Evolutionary conservation across 306 rosid species (phyloP), one percentile per base, ranked within the genome.

Genomic region (Inga oerstediana): DNA sequence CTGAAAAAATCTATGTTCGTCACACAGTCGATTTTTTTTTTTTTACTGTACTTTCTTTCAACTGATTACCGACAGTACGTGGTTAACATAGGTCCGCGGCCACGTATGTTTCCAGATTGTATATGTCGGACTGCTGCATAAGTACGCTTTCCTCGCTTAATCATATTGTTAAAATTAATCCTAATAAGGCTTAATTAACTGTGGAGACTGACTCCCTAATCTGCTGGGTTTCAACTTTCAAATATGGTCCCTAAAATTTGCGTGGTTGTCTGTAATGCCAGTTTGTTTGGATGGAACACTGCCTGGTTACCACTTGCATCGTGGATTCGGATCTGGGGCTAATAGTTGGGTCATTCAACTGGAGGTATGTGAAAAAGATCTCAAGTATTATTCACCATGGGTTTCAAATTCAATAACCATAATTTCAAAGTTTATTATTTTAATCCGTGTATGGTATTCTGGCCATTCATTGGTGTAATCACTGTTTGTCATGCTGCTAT

Each of bases 271-370:
- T 41, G 12, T 76, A 12, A 19, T 85, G 62, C 48, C 91, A 93
- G 97, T 94, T 39, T 94, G 98, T 83, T 86, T 94, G 89, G 98
- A 94, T 88, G 98, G 97, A 83, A 91, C 98, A 5, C 85, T 88
- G 61, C 98, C 98, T 4, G 98, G 93, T 78, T 94, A 94, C 88
- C 98, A 94, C 86, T 74, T 93, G 5, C 90, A 94, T 85, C 89
- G 56, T 11, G 98, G 98, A 49, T 76, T 10, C 69, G 97, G 93
- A 76, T 89, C 93, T 6, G 98, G 98, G 39, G 92, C 86, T 10
- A 88, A 93, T 74, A 93, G 92, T 83, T 94, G 98, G 98, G 83
- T 94, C 65, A 88, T 94, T 86, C 93, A 93, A 45, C 79, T 94
- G 82, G 97, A 94, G 97, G 96, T 90, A 78, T 34, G 88, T 69